Evolutionary conservation across 2,329 filamentous ascomycete species (phyloP), one percentile per base, ranked within the genome.

Genomic region (Aspergillus aculeatus): DNA sequence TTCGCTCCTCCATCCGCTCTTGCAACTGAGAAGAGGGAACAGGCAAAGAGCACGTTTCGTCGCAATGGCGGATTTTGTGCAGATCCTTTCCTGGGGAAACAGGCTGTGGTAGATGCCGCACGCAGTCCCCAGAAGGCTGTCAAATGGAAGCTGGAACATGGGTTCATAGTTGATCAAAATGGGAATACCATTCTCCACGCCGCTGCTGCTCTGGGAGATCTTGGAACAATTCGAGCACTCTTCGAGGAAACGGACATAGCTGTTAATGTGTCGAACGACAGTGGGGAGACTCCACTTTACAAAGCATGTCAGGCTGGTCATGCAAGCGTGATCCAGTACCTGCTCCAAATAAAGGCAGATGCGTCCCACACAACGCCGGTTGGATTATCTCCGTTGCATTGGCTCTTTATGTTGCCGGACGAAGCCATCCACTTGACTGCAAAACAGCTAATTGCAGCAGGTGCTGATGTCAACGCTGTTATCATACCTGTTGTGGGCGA

Each of bases 281-380:
- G 70, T 54, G 57, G 49, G 4, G 69, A 71, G 38, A 71, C 69
- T 7, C 64, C 69, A 14, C 56, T 71, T 7, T 71, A 70, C 53
- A 71, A 69, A 35, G 69, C 69, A 9, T 70, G 63, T 29, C 69
- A 71, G 50, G 69, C 69, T 5, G 69, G 69, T 9, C 69, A 71
- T 53, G 54, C 61, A 6, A 38, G 65, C 2, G 61, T 68, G n/a
- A 64, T 71, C 41, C 48, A 68, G 16, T 59, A 63, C 29, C 61
- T 71, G 48, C 64, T 71, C 38, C 61, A 69, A 16, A 59, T 61
- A 14, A 64, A 66, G 5, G 69, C 69, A 26, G 63, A 56, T 47
- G 60, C 64, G 57, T 62, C 58, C 2, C 58, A 57, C n/a, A 32
- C 51, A 26, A 70, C 67, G 24, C 47, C 64, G 12, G 64, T 66